These are phyloP conservation scores for Lichtheimia hyalospora DNA, from an alignment of 371 early-diverging fungal genomes.

Conservation along the genomic window DNA sequence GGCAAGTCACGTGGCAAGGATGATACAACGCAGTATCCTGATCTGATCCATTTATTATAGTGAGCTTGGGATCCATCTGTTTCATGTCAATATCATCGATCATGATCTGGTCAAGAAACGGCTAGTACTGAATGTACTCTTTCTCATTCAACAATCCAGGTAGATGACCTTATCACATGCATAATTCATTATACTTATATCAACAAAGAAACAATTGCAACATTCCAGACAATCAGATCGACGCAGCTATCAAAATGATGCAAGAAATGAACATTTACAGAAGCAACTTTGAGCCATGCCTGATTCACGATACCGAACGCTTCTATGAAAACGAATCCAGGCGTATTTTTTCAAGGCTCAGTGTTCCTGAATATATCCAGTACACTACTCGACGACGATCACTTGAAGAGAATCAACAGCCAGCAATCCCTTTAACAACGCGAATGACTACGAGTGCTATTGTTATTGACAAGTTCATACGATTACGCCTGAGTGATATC, in stretches of 20 bases:
- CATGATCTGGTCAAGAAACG: not conserved
- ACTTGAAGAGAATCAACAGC: not conserved
- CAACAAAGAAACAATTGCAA: not conserved
- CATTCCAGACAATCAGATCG: not conserved
- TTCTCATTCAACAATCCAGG: not conserved
- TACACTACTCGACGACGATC: not conserved
- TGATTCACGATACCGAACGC: not conserved
- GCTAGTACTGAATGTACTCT: not conserved
- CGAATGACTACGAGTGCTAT: not conserved
- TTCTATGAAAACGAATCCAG: not conserved
- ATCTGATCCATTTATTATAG: not conserved
- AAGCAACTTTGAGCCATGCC: not conserved
- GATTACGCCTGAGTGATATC: not conserved
- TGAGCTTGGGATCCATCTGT: not conserved
- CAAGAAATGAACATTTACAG: not conserved
- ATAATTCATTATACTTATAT: no score
- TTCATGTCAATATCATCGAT: not conserved
- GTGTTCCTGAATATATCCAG: not conserved
- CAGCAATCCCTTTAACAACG: not conserved
- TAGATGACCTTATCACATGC: not conserved
- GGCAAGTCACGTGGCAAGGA: not conserved
- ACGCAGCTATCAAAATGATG: not conserved
- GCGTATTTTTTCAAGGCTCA: not conserved
- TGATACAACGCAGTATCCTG: no score
- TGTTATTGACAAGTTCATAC: not conserved